Conservation (phyloP, 2,329 filamentous ascomycete genomes). For the Chalaropsis thielavioides region DNA sequence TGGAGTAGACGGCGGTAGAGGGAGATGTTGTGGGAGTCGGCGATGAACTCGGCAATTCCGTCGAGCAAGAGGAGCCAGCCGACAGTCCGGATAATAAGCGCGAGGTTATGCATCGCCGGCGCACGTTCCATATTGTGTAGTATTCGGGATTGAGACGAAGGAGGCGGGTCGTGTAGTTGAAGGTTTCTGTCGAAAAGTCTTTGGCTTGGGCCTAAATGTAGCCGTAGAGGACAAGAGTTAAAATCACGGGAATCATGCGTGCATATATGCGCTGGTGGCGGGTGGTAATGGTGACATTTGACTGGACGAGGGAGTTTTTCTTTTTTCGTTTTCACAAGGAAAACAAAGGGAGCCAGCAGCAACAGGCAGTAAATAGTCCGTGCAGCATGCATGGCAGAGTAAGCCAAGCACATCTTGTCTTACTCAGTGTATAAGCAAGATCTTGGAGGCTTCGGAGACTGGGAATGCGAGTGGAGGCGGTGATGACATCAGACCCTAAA, state of each 20-base stretch:
- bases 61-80: slow-evolving; percentile 39
- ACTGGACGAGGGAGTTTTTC: neutral
- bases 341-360: neutral
- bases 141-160: slow-evolving; percentile 71
- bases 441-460: neutral
- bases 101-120: slow-evolving; percentile 54
- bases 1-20: slow-evolving; percentile 47
- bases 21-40: slow-evolving; percentile 41
- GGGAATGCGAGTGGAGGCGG: neutral
- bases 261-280: neutral
- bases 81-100: slow-evolving; percentile 41
- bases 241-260: slow-evolving; percentile 2
- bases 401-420: neutral
- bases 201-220: slow-evolving; percentile 26
- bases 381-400: neutral
- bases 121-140: slow-evolving; percentile 83
- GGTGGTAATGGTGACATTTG: neutral
- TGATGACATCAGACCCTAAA: slow-evolving; percentile 6
- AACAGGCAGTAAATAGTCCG: neutral
- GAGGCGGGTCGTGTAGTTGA: slow-evolving; percentile 57
- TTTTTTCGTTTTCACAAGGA: neutral
- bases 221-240: neutral
- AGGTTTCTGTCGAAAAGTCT: slow-evolving; percentile 40
- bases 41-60: slow-evolving; percentile 40
- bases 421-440: neutral